Conservation (phyloP, 441 rosid genomes). For the Theobroma grandiflorum region DNA sequence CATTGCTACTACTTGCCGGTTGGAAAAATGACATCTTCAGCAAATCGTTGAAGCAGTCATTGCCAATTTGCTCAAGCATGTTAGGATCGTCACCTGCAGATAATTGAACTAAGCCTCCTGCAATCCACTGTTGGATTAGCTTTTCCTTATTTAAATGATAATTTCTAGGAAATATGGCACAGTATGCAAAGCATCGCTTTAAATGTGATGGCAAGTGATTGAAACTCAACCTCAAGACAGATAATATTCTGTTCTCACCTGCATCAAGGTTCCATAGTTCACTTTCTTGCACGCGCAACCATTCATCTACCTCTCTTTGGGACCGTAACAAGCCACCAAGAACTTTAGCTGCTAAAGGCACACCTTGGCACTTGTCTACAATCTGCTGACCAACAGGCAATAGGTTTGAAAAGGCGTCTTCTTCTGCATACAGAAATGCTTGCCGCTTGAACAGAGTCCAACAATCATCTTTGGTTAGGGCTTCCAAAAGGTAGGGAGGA, state of each 20-base stretch:
- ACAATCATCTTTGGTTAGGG: conserved; percentile 33
- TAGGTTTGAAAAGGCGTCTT: conserved; percentile 2
- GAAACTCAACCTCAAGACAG: conserved; percentile 34
- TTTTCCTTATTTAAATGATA: conserved; percentile 34
- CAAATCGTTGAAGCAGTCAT: conserved; percentile 25
- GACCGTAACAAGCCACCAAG: conserved; percentile 39
- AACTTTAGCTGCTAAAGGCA: conserved; percentile 40
- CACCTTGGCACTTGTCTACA: conserved; percentile 37
- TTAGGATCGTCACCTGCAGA: neutral
- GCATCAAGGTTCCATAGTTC: conserved; percentile 37
- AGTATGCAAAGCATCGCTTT: conserved; percentile 38
- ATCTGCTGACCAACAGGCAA: conserved; percentile 28
- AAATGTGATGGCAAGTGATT: conserved; percentile 39
- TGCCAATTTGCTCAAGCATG: conserved; percentile 23
- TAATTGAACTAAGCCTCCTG: conserved; percentile 34
- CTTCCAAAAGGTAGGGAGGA: conserved; percentile 10
- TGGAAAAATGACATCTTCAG: conserved; percentile 35
- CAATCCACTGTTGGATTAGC: conserved; percentile 40
- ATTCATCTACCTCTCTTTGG: conserved; percentile 25
- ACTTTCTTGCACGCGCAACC: conserved; percentile 35
- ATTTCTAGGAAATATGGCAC: conserved; percentile 40
- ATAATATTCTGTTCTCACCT: conserved; percentile 17
- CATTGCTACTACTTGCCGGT: conserved; percentile 17
- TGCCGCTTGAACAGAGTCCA: conserved; percentile 33
- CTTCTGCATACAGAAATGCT: conserved; percentile 30